phyloP scores from a whole-genome alignment of 192 early-diverging fungal genomes.

The Backusella westeae region DNA sequence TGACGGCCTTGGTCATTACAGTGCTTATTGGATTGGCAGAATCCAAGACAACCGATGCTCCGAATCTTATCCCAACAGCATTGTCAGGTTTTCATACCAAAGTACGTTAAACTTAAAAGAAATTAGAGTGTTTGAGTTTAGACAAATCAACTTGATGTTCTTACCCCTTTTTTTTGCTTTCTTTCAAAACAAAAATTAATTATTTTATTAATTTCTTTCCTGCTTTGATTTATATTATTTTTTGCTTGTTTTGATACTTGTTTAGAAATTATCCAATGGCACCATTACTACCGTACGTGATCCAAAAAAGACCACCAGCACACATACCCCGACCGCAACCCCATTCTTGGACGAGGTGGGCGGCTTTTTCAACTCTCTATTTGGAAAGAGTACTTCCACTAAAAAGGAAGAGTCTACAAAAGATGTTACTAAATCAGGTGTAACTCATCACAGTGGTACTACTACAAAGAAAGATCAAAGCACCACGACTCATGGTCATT shows the following conservation, averaged over 20 bases:
- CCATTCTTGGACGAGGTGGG: background rate
- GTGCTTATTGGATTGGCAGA: constrained; percentile 2
- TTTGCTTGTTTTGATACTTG: background rate
- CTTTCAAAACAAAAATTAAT: background rate
- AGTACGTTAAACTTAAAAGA: constrained; percentile 4
- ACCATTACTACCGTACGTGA: constrained; percentile 1
- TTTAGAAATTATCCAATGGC: constrained; percentile 12
- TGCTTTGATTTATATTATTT: background rate
- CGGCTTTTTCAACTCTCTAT: background rate
- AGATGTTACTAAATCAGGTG: background rate
- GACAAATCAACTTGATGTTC: background rate
- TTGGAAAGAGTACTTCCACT: background rate
- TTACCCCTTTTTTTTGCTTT: constrained; percentile 2
- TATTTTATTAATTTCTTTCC: background rate
- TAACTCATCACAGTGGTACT: background rate
- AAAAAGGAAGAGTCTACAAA: constrained; percentile 7
- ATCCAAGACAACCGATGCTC: background rate
- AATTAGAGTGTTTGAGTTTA: background rate
- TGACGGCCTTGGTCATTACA: background rate
- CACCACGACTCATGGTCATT: background rate
- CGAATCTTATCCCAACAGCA: background rate
- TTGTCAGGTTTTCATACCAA: background rate
- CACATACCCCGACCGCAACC: background rate
- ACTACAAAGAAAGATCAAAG: background rate
- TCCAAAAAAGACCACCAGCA: background rate